Conservation (phyloP, 169 alveolate species). For the Theileria luwenshuni region DNA sequence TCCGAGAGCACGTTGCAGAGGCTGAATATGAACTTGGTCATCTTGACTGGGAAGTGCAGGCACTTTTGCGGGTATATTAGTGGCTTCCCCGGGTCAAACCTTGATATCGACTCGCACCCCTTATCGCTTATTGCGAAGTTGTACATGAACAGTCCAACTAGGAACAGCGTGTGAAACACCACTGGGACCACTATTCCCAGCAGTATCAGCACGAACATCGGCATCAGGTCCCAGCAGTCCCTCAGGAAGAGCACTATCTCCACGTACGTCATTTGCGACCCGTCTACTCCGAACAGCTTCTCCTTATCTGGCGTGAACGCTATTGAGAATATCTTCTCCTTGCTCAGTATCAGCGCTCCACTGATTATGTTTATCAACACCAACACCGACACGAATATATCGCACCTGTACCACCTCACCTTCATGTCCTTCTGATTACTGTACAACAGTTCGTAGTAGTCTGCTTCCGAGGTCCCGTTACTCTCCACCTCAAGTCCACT, state of each 20-base stretch:
- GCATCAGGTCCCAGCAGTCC: constrained; percentile 26
- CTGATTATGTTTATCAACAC: constrained; percentile 42
- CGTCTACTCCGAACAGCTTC: constrained; percentile 41
- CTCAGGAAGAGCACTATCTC: constrained; percentile 35
- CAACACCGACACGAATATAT: constrained; percentile 49
- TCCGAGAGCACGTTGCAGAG: constrained; percentile 55
- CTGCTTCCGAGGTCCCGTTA: constrained; percentile 8
- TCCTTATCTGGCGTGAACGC: constrained; percentile 50
- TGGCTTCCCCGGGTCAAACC: constrained; percentile 24
- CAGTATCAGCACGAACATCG: constrained; percentile 41
- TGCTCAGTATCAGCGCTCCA: constrained; percentile 37
- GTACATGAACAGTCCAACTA: constrained; percentile 51
- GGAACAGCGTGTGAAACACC: constrained; percentile 38
- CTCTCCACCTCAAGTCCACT: not conserved
- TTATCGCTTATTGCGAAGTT: constrained; percentile 36
- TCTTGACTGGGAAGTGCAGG: constrained; percentile 23
- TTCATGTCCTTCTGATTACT: not conserved
- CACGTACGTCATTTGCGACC: constrained; percentile 35
- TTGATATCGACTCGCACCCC: constrained; percentile 16
- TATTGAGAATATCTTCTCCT: constrained; percentile 56
- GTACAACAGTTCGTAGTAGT: not conserved
- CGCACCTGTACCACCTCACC: constrained; percentile 59
- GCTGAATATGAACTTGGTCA: constrained; percentile 40
- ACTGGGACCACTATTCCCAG: constrained; percentile 50
- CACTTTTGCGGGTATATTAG: constrained; percentile 13